Conservation (phyloP, 495 filamentous ascomycete genomes). For the Echria macrotheca region DNA sequence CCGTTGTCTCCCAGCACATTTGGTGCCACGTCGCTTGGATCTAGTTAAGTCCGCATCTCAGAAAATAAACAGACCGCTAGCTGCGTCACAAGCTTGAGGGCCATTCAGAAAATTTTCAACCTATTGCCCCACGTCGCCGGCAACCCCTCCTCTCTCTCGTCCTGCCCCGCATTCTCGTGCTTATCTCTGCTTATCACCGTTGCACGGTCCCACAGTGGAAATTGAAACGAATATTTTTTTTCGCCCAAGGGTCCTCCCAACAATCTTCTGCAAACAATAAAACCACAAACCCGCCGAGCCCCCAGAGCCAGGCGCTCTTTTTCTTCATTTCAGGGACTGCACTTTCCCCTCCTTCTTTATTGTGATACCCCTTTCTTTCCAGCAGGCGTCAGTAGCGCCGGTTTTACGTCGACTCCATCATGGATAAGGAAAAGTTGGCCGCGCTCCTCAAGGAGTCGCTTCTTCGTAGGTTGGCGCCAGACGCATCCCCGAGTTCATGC, state of each 20-base stretch:
- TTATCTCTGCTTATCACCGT: slow-evolving; percentile 21
- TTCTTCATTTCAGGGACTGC: slow-evolving; percentile 7
- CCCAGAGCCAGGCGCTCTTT: slow-evolving; percentile 2
- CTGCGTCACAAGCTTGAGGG: too few species aligned
- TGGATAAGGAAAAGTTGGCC: slow-evolving; percentile 71
- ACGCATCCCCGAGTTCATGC: too few species aligned
- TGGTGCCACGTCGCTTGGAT: too few species aligned
- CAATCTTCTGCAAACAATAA: slow-evolving; percentile 12
- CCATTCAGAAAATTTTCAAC: too few species aligned
- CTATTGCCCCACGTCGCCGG: too few species aligned
- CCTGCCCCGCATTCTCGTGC: slow-evolving; percentile 15
- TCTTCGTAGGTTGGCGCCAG: slow-evolving; percentile 60
- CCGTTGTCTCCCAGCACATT: too few species aligned
- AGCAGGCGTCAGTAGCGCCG: too few species aligned
- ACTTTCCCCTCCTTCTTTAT: slow-evolving; percentile 11
- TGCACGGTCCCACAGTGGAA: slow-evolving; percentile 20
- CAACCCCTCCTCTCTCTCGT: too few species aligned
- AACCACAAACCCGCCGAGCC: slow-evolving; percentile 6
- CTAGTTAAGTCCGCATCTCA: too few species aligned
- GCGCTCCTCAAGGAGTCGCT: slow-evolving; percentile 70
- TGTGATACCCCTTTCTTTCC: slow-evolving; percentile 24
- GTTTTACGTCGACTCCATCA: slow-evolving; percentile 24
- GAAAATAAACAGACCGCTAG: too few species aligned
- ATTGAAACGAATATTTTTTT: slow-evolving; percentile 22
- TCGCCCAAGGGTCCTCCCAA: slow-evolving; percentile 11